These are phyloP conservation scores for Macaranga tanarius DNA, from an alignment of 441 rosid genomes.

Conservation along the genomic window DNA sequence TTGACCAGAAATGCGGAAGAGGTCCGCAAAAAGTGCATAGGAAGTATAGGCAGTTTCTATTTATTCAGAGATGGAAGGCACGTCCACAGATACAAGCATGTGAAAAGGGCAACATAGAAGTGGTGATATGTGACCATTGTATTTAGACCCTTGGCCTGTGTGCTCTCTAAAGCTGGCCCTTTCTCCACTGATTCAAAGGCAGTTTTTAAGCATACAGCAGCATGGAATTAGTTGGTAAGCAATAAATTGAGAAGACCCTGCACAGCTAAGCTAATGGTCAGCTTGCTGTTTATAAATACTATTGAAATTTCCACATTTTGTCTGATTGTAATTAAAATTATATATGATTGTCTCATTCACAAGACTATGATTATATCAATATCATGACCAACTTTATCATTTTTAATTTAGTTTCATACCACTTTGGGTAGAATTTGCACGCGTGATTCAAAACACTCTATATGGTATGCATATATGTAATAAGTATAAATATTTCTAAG, in stretches of 20 bases:
- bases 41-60: conserved; percentile 21
- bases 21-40: conserved; percentile 21
- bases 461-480: neutral
- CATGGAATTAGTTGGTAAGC: neutral
- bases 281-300: conserved; percentile 9
- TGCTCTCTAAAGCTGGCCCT: neutral
- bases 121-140: neutral
- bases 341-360: neutral
- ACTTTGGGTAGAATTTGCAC: neutral
- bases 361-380: neutral
- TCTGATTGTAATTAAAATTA: neutral
- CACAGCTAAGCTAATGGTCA: neutral
- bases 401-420: neutral
- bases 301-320: conserved; percentile 15
- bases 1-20: conserved; percentile 21
- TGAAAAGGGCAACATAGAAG: neutral
- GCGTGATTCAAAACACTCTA: conserved; percentile 6
- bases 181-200: too few relatives aligned
- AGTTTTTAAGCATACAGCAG: neutral
- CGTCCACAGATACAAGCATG: conserved; percentile 12
- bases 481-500: too few relatives aligned
- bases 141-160: neutral
- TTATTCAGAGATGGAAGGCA: conserved; percentile 22
- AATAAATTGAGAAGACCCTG: neutral
- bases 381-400: neutral